phyloP scores from a whole-genome alignment of 495 filamentous ascomycete species.

The Penicillium roqueforti region DNA sequence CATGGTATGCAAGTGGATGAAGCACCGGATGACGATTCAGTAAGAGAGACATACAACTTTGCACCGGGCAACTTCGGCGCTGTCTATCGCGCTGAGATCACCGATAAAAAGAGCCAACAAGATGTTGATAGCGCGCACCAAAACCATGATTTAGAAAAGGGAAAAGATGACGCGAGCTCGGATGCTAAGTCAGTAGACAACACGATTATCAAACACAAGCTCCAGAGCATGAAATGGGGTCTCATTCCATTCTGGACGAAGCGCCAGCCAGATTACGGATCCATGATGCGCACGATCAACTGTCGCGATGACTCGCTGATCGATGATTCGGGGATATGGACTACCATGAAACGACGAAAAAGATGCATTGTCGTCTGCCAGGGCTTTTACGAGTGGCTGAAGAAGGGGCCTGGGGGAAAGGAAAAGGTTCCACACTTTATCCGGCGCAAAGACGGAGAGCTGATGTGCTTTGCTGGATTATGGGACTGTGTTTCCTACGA shows the following conservation, averaged over 20 bases:
- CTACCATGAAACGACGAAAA: slow-evolving; percentile 79
- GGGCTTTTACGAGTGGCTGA: slow-evolving; percentile 96
- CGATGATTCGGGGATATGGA: slow-evolving; percentile 81
- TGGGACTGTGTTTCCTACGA: slow-evolving; percentile 88
- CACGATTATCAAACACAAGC: slow-evolving; percentile 58
- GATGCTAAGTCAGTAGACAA: slow-evolving; percentile 6
- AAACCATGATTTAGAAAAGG: slow-evolving; percentile 2
- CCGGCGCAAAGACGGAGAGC: slow-evolving; percentile 70
- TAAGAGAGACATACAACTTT: slow-evolving; percentile 86
- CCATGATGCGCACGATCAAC: slow-evolving; percentile 85
- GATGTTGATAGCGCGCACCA: slow-evolving; percentile 8
- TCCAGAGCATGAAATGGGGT: slow-evolving; percentile 93
- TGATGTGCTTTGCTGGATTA: slow-evolving; percentile 88
- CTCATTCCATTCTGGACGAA: slow-evolving; percentile 91
- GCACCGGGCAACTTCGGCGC: slow-evolving; percentile 81
- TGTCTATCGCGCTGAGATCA: slow-evolving; percentile 76
- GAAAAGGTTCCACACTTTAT: slow-evolving; percentile 80
- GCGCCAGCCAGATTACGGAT: slow-evolving; percentile 68
- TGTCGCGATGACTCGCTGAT: slow-evolving; percentile 86
- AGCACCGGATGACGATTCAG: slow-evolving; percentile 66
- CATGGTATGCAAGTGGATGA: slow-evolving; percentile 75
- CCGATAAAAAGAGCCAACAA: slow-evolving; percentile 47
- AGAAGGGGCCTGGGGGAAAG: slow-evolving; percentile 66
- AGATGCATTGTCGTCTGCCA: slow-evolving; percentile 82
- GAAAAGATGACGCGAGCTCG: not conserved